These are phyloP conservation scores for Backusella liffmaniae DNA, from an alignment of 192 early-diverging fungal genomes.

Conservation along the genomic window DNA sequence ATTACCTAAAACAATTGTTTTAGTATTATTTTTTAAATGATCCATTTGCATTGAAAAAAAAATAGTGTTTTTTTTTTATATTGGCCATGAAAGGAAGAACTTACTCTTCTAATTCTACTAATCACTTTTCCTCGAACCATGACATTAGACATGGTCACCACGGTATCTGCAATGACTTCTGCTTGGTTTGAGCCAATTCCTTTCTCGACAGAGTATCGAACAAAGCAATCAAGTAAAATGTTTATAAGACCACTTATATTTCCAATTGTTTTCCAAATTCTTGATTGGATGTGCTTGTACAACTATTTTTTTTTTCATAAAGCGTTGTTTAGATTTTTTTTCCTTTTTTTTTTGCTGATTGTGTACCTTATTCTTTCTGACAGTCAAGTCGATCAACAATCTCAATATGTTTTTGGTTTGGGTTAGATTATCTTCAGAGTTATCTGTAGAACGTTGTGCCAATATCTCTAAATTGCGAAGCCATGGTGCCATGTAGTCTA, in stretches of 20 bases:
- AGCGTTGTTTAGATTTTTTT: conserved; percentile 62
- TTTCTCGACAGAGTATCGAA: conserved; percentile 72
- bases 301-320: conserved; percentile 52
- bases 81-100: neutral
- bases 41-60: conserved; percentile 53
- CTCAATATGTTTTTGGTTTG: conserved; percentile 74
- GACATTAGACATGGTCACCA: conserved; percentile 74
- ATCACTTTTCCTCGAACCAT: conserved; percentile 81
- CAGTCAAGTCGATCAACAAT: conserved; percentile 75
- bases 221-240: conserved; percentile 73
- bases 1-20: conserved; percentile 13
- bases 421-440: conserved; percentile 45
- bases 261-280: conserved; percentile 77
- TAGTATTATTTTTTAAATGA: conserved; percentile 2
- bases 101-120: conserved; percentile 69
- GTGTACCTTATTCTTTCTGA: conserved; percentile 58
- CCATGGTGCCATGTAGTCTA: conserved; percentile 92
- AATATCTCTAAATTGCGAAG: conserved; percentile 69
- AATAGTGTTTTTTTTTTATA: neutral
- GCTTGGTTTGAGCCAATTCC: conserved; percentile 74
- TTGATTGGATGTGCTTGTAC: conserved; percentile 79
- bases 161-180: conserved; percentile 82
- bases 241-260: conserved; percentile 75
- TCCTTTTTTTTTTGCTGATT: conserved; percentile 44
- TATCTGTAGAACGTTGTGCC: conserved; percentile 37